Base-by-base conservation (phyloP, 2,329 filamentous ascomycete genomes). In the Hawksworthiomyces lignivorus region DNA sequence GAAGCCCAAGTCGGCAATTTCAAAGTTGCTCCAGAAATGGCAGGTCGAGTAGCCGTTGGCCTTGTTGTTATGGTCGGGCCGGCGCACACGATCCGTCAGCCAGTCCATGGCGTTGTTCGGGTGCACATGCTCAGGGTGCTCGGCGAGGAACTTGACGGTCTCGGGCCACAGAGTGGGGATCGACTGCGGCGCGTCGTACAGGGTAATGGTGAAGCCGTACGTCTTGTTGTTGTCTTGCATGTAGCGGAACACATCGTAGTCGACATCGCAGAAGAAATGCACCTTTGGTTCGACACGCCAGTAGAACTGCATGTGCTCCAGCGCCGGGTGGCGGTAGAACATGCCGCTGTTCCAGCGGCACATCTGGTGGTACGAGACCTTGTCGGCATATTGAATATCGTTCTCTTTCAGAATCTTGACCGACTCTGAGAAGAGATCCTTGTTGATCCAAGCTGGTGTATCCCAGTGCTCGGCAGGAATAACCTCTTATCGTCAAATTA, bases 21-120 rank as follows among this genome's bases (percentile, higher is more conserved):
- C 92, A 55, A 98, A 98, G 64, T 98, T 98, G 56, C 83, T 92
- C 92, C 92, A 98, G 71, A 98, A 98, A 63, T 98, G 92, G 62
- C 92, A 98, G 3, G 92, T 97, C 26, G 87, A 94, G 69, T 95
- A 98, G 26, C 92, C 92, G 55, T 94, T 84, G 7, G 90, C 90
- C 49, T 82, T 78, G 41, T 72, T 61, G 57, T 87, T 87, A 62
- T 94, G 84, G 12, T 87, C 77, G 1, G 90, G 89, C 36, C 92
- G 77, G 36, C 81, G 75, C 43, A 72, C 63, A 48, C 76, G 78
- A 60, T 98, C 92, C 2, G 82, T 85, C 48, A 98, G 63, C 90
- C 90, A 98, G 26, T 76, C 72, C 65, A 90, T 77, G 44, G 92
- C 89, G 59, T 87, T 95, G 62, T 94, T 88, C 41, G 82, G 68